Evolutionary conservation across 208 protist species (phyloP).

Genomic region (Herpetomonas samuelpessoai): DNA sequence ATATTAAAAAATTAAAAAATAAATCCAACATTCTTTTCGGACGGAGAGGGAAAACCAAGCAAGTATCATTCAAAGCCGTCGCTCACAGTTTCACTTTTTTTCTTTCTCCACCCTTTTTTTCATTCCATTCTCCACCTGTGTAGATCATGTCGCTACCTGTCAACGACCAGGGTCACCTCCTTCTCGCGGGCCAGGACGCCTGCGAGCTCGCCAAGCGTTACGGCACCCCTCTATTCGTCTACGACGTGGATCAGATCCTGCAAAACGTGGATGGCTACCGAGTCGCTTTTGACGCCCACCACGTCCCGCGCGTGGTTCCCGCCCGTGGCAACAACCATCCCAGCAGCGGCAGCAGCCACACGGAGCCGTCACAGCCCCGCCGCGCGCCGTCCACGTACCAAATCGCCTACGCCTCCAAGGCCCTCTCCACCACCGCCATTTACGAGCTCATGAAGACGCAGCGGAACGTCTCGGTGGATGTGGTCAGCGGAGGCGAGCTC

Average conservation of each 20-base stretch:
- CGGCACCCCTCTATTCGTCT: slow-evolving; percentile 8
- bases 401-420: slow-evolving; percentile 16
- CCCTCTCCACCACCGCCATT: slow-evolving; percentile 6
- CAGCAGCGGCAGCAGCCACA: background rate
- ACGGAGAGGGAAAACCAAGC: no score
- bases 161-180: slow-evolving; percentile 5
- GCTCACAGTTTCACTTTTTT: no score
- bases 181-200: slow-evolving; percentile 5
- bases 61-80: no score
- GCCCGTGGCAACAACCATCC: background rate
- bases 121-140: no score
- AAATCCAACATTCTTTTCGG: no score
- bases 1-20: no score
- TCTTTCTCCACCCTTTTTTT: no score
- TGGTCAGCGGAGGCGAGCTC: slow-evolving; percentile 6
- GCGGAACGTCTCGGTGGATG: slow-evolving; percentile 6
- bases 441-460: slow-evolving; percentile 10
- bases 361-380: no score
- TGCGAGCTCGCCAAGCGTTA: background rate
- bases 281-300: slow-evolving; percentile 2
- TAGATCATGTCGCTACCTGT: no score
- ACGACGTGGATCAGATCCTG: slow-evolving; percentile 9
- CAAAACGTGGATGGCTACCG: slow-evolving; percentile 2
- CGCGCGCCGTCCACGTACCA: no score
- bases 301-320: background rate